A percentile compares a stretch with the other conserved stretches of the same genome.
phyloP scores from a whole-genome alignment of 148 eudicot genomes.

The Selenicereus undatus region DNA sequence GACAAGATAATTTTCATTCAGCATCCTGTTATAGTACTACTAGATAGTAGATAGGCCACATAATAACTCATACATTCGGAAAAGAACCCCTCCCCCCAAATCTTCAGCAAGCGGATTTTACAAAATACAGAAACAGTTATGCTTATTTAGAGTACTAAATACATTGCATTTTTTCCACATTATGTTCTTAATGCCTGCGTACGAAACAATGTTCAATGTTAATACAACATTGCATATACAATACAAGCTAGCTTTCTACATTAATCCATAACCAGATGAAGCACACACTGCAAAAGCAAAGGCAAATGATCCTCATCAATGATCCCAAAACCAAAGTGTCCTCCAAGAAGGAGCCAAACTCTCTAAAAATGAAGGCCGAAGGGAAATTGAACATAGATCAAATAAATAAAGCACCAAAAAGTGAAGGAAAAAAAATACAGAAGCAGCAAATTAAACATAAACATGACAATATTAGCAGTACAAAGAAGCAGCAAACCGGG shows the following conservation, averaged over 20 bases:
- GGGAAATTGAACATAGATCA: constrained; percentile 16
- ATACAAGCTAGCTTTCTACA: constrained; percentile 17
- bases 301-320: no score
- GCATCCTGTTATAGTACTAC: no score
- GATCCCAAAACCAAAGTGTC: constrained; percentile 12
- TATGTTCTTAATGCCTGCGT: constrained; percentile 5
- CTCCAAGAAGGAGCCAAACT: constrained; percentile 13
- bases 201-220: constrained; percentile 27
- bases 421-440: constrained; percentile 9
- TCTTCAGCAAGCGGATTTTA: neutral
- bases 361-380: constrained; percentile 14
- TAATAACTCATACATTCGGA: no score
- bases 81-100: no score
- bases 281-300: neutral
- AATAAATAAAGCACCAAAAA: constrained; percentile 5
- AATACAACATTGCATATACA: constrained; percentile 17
- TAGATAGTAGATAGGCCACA: no score
- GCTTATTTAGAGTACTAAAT: constrained; percentile 8
- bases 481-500: no score
- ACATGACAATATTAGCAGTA: no score
- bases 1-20: no score
- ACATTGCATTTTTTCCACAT: constrained; percentile 9
- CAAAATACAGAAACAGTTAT: neutral
- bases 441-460: no score
- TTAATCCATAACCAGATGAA: constrained; percentile 11